These are phyloP conservation scores for Leccinum glutinopallens DNA, from an alignment of 1,284 basidiomycete genomes.

Conservation along the genomic window DNA sequence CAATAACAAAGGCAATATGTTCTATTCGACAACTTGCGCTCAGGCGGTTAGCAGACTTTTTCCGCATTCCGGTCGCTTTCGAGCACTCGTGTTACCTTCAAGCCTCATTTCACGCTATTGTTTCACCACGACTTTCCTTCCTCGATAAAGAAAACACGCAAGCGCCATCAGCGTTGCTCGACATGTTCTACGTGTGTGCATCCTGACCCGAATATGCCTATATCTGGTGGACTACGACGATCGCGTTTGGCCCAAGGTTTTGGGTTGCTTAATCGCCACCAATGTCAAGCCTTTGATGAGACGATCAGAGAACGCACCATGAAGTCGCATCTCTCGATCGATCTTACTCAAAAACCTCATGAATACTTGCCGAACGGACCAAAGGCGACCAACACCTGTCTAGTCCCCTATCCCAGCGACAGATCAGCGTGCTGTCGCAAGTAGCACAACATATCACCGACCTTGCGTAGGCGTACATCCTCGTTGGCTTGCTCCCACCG, in stretches of 20 bases:
- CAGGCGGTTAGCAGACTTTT: constrained; percentile 89
- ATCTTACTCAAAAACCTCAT: constrained; percentile 75
- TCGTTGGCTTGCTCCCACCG: constrained; percentile 79
- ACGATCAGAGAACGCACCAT: constrained; percentile 61
- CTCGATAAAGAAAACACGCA: constrained; percentile 91
- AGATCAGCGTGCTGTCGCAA: constrained; percentile 80
- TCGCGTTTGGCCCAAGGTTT: constrained; percentile 75
- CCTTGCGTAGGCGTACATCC: constrained; percentile 70
- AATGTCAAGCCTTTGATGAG: constrained; percentile 82
- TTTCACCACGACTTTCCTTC: constrained; percentile 79
- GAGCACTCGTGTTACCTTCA: constrained; percentile 77
- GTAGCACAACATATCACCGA: constrained; percentile 79
- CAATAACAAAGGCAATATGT: constrained; percentile 51
- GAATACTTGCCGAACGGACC: constrained; percentile 62
- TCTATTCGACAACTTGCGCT: constrained; percentile 81
- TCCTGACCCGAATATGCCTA: constrained; percentile 55
- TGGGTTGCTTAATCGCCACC: constrained; percentile 77
- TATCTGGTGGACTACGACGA: constrained; percentile 76
- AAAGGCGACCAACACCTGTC: constrained; percentile 59
- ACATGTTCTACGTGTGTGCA: constrained; percentile 86
- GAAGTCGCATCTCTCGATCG: constrained; percentile 71
- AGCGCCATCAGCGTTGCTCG: constrained; percentile 87
- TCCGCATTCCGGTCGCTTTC: constrained; percentile 71
- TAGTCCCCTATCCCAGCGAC: constrained; percentile 80
- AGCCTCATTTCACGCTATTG: constrained; percentile 69